Base-by-base conservation (phyloP, 2,329 filamentous ascomycete species). In the Fusarium sp. region DNA sequence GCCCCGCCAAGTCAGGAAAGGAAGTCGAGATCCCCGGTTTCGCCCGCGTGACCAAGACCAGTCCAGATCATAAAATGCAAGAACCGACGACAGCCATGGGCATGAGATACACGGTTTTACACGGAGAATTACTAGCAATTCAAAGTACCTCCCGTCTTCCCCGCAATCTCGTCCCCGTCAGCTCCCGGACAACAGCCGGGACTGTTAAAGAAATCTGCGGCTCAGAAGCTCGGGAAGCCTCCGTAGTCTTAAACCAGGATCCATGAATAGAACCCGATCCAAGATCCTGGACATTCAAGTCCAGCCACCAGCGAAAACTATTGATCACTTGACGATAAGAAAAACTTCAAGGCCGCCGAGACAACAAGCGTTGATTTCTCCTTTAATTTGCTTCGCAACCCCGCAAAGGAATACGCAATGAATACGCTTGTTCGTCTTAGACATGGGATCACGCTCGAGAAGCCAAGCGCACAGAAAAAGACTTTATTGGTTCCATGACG, bases 21-120 rank as follows among this genome's bases (percentile, higher is more conserved):
- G 58, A 67, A 70, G 55, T 64, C 41, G 45, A 48, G 40, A 71
- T 61, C 71, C 73, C 73, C 73, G 73, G 65, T 64, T 75, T 75
- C 52, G 69, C 73, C 73, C 73, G 73, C 65, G 58, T 70, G 61
- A 72, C 46, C 48, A 67, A 22, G 30, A 52, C 41, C 41, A 53
- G 34, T 12, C 34, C 34, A 53, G 49, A 53, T 22, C 6, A 53
- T 16, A 42, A 14, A 42, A 27, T 25, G 18, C 24, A 37, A 22
- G 49, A 22, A 51, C 30, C 61, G n/a, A 56, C 56, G 18, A 11
- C 27, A 70, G 48, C 45, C 55, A 55, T 25, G 22, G 29, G 10
- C 22, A 20, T 7, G 25, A 22, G n/a, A 30, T 52, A 41, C 42
- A 27, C 55, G 47, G 59, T 34, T 61, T 22, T n/a, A 52, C 9